Base-by-base conservation (phyloP, 139 green algal species). In the Penium margaritaceum region DNA sequence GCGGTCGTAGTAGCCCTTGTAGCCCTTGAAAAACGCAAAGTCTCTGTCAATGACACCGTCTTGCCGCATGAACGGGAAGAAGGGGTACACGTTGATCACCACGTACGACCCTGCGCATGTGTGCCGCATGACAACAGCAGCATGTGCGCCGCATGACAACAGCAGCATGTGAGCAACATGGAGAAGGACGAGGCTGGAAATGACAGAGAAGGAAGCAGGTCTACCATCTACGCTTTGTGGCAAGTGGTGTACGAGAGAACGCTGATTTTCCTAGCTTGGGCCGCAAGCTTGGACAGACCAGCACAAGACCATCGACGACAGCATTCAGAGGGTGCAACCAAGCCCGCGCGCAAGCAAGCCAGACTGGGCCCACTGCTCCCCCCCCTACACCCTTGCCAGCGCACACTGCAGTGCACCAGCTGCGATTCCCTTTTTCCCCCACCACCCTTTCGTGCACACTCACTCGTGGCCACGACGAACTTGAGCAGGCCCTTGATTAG, bases 1-100 rank as follows among this genome's bases (percentile, higher is more conserved):
- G 14, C 15, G n/a, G 60, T 68, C 60, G 60, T 68, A 68, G 37
- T 36, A 68, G 36, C 60, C 60, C 60, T 68, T 46, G 36, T 68
- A 44, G 6, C 60, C 60, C n/a, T 24, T n/a, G 60, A 36, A 68
- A n/a, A 68, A 17, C 4, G 37, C 35, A 27, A 43, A 68, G 47
- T 60, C 47, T 4, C 30, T 33, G 47, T 24, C 30, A 5, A 60
- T 21, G n/a, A 33, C 30, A 4, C 47, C 47, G 21, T 24, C 47
- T 21, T n/a, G n/a, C n/a, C 30, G n/a, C 47, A 33, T 60, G 60
- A 30, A 68, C 36, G 60, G 60, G 60, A 68, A 68, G 37, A 68
- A 68, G n/a, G 60, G 60, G 37, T 68, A 68, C n/a, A n/a, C 29
- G 60, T 68, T 68, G 15, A 68, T 21, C 36, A 46, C 37, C 60